Percentiles rank a stretch among this genome's conserved stretches.
phyloP scores from a whole-genome alignment of 176 grass and related monocot genomes.

The Eragrostis nindensis region DNA sequence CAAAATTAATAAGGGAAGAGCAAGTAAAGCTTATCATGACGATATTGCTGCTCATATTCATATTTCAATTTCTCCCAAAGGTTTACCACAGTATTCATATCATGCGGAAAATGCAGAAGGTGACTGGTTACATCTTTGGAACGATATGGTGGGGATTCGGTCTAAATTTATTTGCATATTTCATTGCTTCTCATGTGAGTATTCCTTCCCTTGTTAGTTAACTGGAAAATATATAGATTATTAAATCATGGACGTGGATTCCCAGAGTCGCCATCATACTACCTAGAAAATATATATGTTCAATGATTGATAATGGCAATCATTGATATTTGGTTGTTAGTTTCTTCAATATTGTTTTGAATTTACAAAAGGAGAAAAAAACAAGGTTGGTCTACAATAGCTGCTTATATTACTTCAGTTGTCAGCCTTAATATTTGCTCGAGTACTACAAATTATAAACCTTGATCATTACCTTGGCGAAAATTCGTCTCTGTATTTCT shows the following conservation, averaged over 20 bases:
- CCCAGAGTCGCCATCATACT: not conserved
- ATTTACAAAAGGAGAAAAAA: not conserved
- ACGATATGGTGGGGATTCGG: constrained; percentile 98
- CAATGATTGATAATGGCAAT: not conserved
- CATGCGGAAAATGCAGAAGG: constrained; percentile 99
- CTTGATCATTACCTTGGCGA: not conserved
- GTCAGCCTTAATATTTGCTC: not conserved
- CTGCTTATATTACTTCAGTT: not conserved
- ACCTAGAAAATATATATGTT: not conserved
- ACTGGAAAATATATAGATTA: not conserved
- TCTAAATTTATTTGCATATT: constrained; percentile 93
- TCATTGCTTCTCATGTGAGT: constrained; percentile 98
- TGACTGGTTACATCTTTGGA: constrained; percentile 95
- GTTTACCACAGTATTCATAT: constrained; percentile 88
- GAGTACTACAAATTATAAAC: not conserved
- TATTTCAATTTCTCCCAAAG: constrained; percentile 93
- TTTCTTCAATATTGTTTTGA: not conserved
- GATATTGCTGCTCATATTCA: constrained; percentile 73
- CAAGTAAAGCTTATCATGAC: constrained; percentile 78
- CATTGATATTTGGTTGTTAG: constrained; percentile 32
- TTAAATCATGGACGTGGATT: not conserved
- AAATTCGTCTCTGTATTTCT: not conserved
- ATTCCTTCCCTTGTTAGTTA: constrained; percentile 31
- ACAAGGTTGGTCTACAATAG: not conserved
- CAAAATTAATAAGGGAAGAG: constrained; percentile 75